Conservation (phyloP, 1,284 basidiomycete genomes). For the Ceratobasidium papillatum region DNA sequence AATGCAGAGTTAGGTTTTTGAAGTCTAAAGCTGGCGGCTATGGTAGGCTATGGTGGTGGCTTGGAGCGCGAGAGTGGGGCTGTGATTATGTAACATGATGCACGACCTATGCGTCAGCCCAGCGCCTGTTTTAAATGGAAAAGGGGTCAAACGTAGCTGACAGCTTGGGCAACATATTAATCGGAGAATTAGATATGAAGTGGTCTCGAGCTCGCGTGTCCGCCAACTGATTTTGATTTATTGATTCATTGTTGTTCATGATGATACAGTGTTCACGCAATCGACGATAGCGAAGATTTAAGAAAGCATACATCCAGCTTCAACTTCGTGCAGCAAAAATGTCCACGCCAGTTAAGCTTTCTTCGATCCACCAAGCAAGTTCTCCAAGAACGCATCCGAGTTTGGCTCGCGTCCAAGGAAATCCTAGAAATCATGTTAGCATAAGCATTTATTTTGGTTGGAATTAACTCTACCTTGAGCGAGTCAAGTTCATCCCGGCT, state of each 20-base stretch:
- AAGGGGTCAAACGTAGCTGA: too few relatives aligned
- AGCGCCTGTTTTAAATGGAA: not conserved
- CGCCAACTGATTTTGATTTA: not conserved
- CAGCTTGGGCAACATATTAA: too few relatives aligned
- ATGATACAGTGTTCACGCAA: not conserved
- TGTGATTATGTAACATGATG: not conserved
- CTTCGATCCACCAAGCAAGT: conserved; percentile 50
- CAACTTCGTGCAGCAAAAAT: too few relatives aligned
- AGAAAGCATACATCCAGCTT: not conserved
- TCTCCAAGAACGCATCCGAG: conserved; percentile 77
- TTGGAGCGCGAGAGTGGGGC: not conserved
- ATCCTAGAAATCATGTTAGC: conserved; percentile 52
- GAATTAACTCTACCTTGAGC: conserved; percentile 56
- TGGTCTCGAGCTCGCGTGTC: too few relatives aligned
- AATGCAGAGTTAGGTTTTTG: not conserved
- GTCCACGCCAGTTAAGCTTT: not conserved
- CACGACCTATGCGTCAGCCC: not conserved
- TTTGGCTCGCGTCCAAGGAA: conserved; percentile 82
- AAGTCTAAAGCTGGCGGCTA: not conserved
- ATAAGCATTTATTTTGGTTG: not conserved
- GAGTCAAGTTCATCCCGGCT: conserved; percentile 67
- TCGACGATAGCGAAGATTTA: not conserved
- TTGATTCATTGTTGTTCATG: not conserved
- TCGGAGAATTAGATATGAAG: too few relatives aligned
- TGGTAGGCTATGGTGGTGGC: not conserved